Evolutionary conservation across 345 rosid genomes (phyloP).

Genomic region (Pugionium dolabratum): DNA sequence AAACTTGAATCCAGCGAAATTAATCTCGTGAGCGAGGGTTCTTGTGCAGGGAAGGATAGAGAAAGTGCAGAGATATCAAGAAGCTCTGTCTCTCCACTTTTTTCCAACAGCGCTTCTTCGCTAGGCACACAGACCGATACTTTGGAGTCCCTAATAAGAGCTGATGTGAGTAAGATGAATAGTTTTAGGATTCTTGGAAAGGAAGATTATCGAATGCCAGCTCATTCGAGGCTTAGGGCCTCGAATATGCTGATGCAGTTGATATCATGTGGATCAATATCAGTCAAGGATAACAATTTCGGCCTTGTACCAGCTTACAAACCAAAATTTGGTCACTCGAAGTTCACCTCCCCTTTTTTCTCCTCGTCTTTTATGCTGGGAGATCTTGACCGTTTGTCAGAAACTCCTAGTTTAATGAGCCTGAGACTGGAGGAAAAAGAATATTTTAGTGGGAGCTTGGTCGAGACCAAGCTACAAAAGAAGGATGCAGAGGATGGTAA

Average conservation of each 20-base stretch:
- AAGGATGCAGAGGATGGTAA: conserved; percentile 49
- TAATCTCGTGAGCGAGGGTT: conserved; percentile 41
- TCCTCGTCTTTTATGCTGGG: conserved; percentile 71
- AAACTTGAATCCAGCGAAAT: conserved; percentile 47
- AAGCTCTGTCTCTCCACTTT: conserved; percentile 68
- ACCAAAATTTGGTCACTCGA: conserved; percentile 72
- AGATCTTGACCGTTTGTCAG: conserved; percentile 79
- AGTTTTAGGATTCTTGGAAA: conserved; percentile 84
- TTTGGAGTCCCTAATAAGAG: conserved; percentile 86
- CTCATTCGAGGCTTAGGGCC: conserved; percentile 68
- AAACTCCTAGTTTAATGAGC: conserved; percentile 74
- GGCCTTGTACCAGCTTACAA: conserved; percentile 81
- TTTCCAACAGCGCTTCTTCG: conserved; percentile 70
- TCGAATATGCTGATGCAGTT: conserved; percentile 81
- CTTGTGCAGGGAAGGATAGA: conserved; percentile 53
- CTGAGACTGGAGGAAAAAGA: conserved; percentile 82
- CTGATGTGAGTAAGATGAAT: conserved; percentile 84
- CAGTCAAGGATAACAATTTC: conserved; percentile 87
- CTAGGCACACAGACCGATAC: conserved; percentile 76
- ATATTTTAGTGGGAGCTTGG: conserved; percentile 88
- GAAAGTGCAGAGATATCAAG: conserved; percentile 54
- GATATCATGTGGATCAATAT: conserved; percentile 93
- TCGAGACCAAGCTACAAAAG: conserved; percentile 66
- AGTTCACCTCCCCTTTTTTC: conserved; percentile 66
- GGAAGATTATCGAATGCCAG: conserved; percentile 69